Evolutionary conservation across 805 yeast species (phyloP).

Genomic region (Metschnikowia matae): DNA sequence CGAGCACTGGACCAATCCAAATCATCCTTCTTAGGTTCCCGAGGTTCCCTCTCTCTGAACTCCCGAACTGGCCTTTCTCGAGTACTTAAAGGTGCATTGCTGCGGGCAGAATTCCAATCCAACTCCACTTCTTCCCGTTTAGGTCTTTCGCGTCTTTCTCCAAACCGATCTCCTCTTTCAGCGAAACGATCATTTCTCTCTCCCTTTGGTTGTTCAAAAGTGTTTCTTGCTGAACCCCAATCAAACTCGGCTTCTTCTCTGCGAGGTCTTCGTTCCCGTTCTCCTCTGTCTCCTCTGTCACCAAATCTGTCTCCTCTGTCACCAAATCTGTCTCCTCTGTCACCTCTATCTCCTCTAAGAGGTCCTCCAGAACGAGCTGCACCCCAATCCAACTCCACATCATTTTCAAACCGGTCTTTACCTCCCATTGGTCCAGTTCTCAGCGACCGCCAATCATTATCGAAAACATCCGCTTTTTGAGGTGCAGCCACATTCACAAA

Average conservation of each 20-base stretch:
- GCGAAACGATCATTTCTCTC: background rate
- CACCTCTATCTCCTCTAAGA: background rate
- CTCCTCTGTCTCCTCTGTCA: conserved; percentile 34
- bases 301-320: no score
- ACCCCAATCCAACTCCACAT: conserved; percentile 61
- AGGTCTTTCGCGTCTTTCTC: conserved; percentile 17
- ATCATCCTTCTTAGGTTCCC: conserved; percentile 16
- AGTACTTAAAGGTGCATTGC: conserved; percentile 30
- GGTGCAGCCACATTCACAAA: conserved; percentile 60
- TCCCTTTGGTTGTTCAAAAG: conserved; percentile 8
- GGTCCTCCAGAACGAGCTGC: conserved; percentile 41
- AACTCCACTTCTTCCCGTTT: conserved; percentile 39
- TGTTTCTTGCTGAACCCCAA: conserved; percentile 38
- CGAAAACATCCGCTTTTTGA: conserved; percentile 41
- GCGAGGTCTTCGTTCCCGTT: conserved; percentile 23
- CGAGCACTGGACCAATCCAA: conserved; percentile 25
- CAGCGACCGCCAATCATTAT: conserved; percentile 43
- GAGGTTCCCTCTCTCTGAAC: background rate
- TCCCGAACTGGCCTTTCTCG: conserved; percentile 23
- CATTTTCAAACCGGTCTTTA: conserved; percentile 34
- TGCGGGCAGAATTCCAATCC: conserved; percentile 41
- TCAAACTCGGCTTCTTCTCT: conserved; percentile 41
- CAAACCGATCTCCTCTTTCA: background rate
- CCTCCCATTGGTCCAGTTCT: conserved; percentile 26
- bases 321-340: conserved; percentile 13